These are phyloP conservation scores for Fistulifera solaris DNA, from an alignment of 108 stramenopile genomes.

Conservation along the genomic window DNA sequence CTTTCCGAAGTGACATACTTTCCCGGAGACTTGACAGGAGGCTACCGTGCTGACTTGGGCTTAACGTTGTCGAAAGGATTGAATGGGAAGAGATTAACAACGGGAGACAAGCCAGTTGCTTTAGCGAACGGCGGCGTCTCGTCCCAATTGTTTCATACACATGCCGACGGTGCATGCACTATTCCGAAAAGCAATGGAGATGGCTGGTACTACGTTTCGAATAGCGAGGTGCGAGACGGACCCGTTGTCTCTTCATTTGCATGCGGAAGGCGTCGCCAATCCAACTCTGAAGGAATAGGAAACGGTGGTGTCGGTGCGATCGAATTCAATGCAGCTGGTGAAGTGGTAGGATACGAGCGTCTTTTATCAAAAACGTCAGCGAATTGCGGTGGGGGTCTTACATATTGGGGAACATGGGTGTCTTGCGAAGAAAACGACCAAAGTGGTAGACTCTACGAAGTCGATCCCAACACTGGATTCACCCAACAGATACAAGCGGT, in stretches of 20 bases:
- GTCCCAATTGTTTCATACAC: constrained; percentile 1
- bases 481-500: constrained; percentile 23
- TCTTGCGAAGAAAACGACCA: constrained; percentile 25
- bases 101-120: constrained; percentile 15
- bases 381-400: constrained; percentile 32
- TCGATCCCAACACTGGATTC: constrained; percentile 19
- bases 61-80: constrained; percentile 21
- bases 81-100: constrained; percentile 10
- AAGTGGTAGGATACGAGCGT: constrained; percentile 23
- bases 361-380: constrained; percentile 15
- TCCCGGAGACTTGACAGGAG: constrained; percentile 15
- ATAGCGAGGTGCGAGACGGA: constrained; percentile 27
- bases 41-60: background rate
- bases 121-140: background rate
- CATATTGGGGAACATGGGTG: constrained; percentile 27
- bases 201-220: constrained; percentile 49
- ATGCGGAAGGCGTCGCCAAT: too few relatives aligned
- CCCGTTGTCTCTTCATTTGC: too few relatives aligned
- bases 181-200: constrained; percentile 14
- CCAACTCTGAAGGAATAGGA: background rate
- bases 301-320: constrained; percentile 32
- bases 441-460: constrained; percentile 14
- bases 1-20: too few relatives aligned
- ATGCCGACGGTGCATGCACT: constrained; percentile 33
- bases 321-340: constrained; percentile 20